These are phyloP conservation scores for Flaveria ramosissima DNA, from an alignment of 129 eudicot genomes.

Conservation along the genomic window DNA sequence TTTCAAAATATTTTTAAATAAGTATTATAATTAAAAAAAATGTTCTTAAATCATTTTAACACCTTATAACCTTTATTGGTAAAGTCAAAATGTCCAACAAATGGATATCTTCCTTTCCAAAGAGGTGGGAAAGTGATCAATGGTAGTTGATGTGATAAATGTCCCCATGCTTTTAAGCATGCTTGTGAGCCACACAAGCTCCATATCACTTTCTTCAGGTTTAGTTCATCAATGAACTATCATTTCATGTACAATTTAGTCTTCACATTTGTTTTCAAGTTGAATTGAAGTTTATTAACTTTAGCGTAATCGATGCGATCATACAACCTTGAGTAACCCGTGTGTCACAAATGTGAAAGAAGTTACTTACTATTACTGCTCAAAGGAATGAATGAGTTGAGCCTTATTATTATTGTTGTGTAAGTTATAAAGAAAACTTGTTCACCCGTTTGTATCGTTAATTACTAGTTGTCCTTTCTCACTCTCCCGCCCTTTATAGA, in stretches of 20 bases:
- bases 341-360: too few relatives aligned
- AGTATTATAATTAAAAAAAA: not conserved
- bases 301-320: not conserved
- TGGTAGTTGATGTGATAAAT: slow-evolving; percentile 28
- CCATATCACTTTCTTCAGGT: slow-evolving; percentile 25
- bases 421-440: too few relatives aligned
- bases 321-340: not conserved
- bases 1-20: not conserved
- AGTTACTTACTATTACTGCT: too few relatives aligned
- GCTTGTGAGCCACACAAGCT: slow-evolving; percentile 40
- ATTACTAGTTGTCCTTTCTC: too few relatives aligned
- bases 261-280: not conserved
- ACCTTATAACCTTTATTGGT: not conserved
- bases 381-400: too few relatives aligned
- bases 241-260: not conserved
- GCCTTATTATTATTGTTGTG: too few relatives aligned
- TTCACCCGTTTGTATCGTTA: too few relatives aligned
- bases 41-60: not conserved
- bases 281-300: not conserved
- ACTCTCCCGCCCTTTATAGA: too few relatives aligned
- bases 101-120: not conserved
- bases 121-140: slow-evolving; percentile 2
- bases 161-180: slow-evolving; percentile 11
- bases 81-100: not conserved
- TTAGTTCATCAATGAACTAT: slow-evolving; percentile 30